Evolutionary conservation across 257 asterid genomes (phyloP).

Genomic region (Asclepias syriaca): DNA sequence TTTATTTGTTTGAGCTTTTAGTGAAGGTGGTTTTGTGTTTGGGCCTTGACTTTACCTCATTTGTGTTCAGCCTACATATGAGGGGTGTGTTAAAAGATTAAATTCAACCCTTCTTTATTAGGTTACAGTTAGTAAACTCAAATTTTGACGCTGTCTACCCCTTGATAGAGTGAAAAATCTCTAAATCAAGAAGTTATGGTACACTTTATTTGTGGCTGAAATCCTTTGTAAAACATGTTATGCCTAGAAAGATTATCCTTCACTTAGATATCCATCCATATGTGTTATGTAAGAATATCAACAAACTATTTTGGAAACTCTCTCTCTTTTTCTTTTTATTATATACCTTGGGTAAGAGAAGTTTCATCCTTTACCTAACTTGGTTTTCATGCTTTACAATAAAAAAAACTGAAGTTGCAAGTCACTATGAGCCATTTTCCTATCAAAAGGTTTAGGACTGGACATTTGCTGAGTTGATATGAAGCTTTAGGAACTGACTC

Average conservation of each 20-base stretch:
- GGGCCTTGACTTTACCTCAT: no score
- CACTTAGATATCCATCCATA: neutral
- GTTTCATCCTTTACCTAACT: neutral
- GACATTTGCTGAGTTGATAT: neutral
- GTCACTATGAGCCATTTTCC: neutral
- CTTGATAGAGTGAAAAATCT: neutral
- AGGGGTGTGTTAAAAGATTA: no score
- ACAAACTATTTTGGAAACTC: neutral
- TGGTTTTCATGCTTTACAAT: neutral
- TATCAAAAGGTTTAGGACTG: neutral
- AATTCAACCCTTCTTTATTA: no score
- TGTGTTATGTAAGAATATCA: neutral
- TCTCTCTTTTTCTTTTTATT: neutral
- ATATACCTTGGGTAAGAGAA: neutral
- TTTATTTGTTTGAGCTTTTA: no score
- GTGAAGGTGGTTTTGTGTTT: no score
- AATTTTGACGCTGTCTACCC: neutral
- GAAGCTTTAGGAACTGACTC: neutral
- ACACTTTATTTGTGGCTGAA: neutral
- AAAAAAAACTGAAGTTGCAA: neutral
- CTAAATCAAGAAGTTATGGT: neutral
- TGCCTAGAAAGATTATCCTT: neutral
- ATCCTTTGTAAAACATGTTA: neutral
- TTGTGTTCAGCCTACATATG: no score
- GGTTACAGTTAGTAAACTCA: neutral